Conservation (phyloP, 768 basidiomycete genomes). For the Gelatoporia subvermispora region DNA sequence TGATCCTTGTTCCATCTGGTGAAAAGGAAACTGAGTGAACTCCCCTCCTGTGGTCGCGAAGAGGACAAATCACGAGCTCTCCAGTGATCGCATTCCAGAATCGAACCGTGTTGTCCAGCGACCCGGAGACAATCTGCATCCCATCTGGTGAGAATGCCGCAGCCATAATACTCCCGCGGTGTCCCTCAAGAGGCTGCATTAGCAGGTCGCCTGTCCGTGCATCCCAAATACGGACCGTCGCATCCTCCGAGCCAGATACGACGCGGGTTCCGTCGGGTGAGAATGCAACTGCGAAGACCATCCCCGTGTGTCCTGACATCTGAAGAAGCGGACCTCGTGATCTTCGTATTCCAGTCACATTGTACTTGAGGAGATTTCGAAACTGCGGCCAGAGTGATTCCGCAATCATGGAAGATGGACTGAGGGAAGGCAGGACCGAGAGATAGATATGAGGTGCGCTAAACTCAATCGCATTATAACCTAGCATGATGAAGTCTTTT, state of each 20-base stretch:
- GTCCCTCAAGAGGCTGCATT: slow-evolving; percentile 4
- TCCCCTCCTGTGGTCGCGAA: slow-evolving; percentile 21
- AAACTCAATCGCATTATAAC: too few relatives aligned
- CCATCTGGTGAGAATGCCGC: slow-evolving; percentile 1
- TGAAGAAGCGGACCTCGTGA: too few relatives aligned
- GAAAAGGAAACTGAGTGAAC: slow-evolving; percentile 34
- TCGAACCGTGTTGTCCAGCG: not conserved
- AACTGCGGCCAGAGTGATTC: too few relatives aligned
- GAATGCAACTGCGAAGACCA: slow-evolving; percentile 30
- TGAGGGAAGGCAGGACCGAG: too few relatives aligned
- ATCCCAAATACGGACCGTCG: slow-evolving; percentile 10
- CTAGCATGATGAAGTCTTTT: too few relatives aligned
- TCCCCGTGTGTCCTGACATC: slow-evolving; percentile 8
- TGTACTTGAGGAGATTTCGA: too few relatives aligned
- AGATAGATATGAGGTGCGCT: too few relatives aligned
- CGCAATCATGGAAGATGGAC: too few relatives aligned
- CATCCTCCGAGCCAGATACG: not conserved
- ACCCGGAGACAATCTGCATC: not conserved
- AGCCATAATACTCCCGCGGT: not conserved
- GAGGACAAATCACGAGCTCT: not conserved
- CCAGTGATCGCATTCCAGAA: slow-evolving; percentile 5
- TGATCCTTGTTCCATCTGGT: slow-evolving; percentile 37
- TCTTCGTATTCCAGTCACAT: too few relatives aligned
- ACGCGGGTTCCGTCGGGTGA: slow-evolving; percentile 48
- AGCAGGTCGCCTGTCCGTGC: slow-evolving; percentile 3